Base-by-base conservation (phyloP, 495 filamentous ascomycete species). In the Durotheca rogersii region DNA sequence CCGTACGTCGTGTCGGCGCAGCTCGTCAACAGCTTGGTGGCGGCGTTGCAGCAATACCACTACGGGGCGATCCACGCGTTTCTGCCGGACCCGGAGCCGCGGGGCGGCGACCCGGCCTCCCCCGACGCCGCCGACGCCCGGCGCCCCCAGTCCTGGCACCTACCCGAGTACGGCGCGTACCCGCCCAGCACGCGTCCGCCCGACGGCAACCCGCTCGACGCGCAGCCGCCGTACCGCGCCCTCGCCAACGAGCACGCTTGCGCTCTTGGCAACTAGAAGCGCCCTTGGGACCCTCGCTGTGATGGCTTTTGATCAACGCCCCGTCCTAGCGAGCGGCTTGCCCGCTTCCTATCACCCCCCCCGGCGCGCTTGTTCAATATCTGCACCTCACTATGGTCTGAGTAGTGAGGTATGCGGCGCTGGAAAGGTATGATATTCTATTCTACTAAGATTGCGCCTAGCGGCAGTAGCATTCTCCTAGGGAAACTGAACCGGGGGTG, bases 1-100 rank as follows among this genome's bases (percentile, higher is more conserved):
- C 61, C 66, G 1, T 52, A 66, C 23, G 65, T 72, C 25, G 66
- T 78, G 1, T 74, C 74, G 0, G 75, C 73, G 7, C 77, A 79
- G 41, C 67, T 77, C 27, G 60, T 76, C 34, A 77, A 76, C 47
- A 66, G 62, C 36, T 66, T 66, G 2, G 51, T 56, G 21, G 58
- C 67, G 3, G 53, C 50, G 41, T 70, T 61, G 61, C 42, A 72
- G 10, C 71, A 73, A 27, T 65, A 65, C 38, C 69, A 66, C 44
- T 49, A 69, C 18, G 66, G 69, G 21, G 66, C 59, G 15, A 56
- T 68, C 19, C 59, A 68, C 35, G 56, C 69, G 7, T 74, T 72
- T 53, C 47, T 72, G 7, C 71, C 71, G 10, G 71, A 72, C 41
- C 34, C 34, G 4, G 27, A 40, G 33, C 33, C 33, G n/a, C 23